These are phyloP conservation scores for Blastocrithidia nonstop DNA, from an alignment of 208 protist genomes.

Conservation along the genomic window DNA sequence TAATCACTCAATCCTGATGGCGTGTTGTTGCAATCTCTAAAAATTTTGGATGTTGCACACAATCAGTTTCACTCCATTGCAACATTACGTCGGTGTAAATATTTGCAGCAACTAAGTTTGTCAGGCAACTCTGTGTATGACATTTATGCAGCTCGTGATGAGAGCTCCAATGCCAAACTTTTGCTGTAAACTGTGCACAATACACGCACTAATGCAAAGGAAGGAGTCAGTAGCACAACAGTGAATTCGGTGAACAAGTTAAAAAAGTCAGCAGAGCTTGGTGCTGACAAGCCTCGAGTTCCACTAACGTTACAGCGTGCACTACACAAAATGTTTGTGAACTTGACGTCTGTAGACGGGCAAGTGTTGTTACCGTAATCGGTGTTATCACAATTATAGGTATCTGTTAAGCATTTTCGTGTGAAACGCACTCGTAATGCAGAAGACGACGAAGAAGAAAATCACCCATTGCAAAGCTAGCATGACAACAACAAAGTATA, in stretches of 20 bases:
- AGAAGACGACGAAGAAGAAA: too few species aligned
- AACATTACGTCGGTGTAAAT: conserved; percentile 64
- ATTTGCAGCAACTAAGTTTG: conserved; percentile 44
- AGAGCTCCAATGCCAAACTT: conserved; percentile 3
- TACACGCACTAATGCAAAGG: too few species aligned
- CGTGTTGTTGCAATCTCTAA: conserved; percentile 62
- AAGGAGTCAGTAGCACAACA: too few species aligned
- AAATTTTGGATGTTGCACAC: conserved; percentile 72
- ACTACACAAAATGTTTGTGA: conserved; percentile 11
- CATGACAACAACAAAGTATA: too few species aligned
- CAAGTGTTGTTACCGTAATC: conserved; percentile 15
- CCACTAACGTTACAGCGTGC: conserved; percentile 14
- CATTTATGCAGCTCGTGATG: conserved; percentile 8
- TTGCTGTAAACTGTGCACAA: background rate
- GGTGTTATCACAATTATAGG: too few species aligned
- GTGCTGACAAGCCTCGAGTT: background rate
- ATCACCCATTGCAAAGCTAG: too few species aligned
- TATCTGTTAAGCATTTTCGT: too few species aligned
- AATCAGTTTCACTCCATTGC: conserved; percentile 27
- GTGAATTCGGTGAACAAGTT: too few species aligned
- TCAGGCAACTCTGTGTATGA: conserved; percentile 48
- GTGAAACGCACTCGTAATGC: too few species aligned
- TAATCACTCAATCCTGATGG: conserved; percentile 55
- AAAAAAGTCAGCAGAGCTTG: too few species aligned
- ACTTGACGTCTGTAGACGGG: conserved; percentile 26